Evolutionary conservation across 306 rosid genomes (phyloP), one percentile per base, ranked within the genome.

Genomic region (Rosa persica): DNA sequence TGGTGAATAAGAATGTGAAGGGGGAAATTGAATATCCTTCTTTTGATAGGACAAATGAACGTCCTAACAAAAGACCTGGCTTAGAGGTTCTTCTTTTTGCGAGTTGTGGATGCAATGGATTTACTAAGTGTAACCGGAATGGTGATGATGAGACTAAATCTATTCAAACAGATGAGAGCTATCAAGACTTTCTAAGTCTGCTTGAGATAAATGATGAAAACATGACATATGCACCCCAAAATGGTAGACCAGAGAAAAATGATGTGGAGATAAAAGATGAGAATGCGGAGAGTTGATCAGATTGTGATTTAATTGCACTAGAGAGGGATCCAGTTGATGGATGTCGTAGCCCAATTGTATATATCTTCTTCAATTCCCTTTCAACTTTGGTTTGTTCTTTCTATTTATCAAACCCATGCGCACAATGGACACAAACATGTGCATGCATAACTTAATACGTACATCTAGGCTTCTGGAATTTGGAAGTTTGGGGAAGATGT

Each of bases 321-420:
- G 47, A 73, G 82, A 17, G 70, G 22, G 70, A 17, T 65, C 85
- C 87, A 69, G 51, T 58, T 58, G 47, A 62, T 52, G 81, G 55
- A 65, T 36, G 69, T 34, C 44, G 11, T 65, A 36, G 23, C 44
- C 23, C 70, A 22, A 85, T 83, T 76, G 96, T 91, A 85, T 62
- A 86, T 80, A 72, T 78, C 51, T 78, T 75, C 72, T 67, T 42
- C 72, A n/a, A 22, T 22, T 22, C 22, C 72, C 19, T 71, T 80
- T 43, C 74, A 3, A 25, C 46, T 54, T n/a, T 66, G 75, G 69
- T 57, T 38, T 55, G 15, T 61, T 60, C 46, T 68, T 25, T 78
- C 67, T 74, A 34, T n/a, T 30, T 30, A 74, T 75, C 74, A 30
- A 68, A n/a, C 10, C 3, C 12, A 11, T 55, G 2, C 16, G 0